These are phyloP conservation scores for Conoideocrella luteorostrata DNA, from an alignment of 2,329 filamentous ascomycete species.

Conservation along the genomic window DNA sequence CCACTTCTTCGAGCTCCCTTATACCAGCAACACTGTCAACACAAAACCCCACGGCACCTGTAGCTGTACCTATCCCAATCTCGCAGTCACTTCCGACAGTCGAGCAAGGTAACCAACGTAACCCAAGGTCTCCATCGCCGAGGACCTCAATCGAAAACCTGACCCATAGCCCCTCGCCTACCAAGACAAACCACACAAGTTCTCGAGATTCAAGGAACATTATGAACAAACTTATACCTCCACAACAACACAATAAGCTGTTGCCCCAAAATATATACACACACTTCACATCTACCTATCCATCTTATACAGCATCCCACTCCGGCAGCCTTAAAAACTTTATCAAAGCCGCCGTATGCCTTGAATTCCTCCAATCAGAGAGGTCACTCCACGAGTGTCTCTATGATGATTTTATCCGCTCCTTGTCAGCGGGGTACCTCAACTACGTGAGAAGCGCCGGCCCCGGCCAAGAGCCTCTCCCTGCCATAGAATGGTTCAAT, in stretches of 20 bases:
- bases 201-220: no score
- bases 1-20: conserved; percentile 22
- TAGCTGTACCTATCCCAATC: not conserved
- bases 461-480: conserved; percentile 21
- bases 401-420: conserved; percentile 47
- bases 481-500: conserved; percentile 38
- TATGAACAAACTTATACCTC: no score
- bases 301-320: conserved; percentile 34
- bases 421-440: conserved; percentile 35
- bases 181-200: no score
- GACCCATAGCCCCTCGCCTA: not conserved
- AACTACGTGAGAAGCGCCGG: conserved; percentile 29
- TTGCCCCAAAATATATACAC: conserved; percentile 19
- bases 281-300: conserved; percentile 36
- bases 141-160: not conserved
- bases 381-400: conserved; percentile 33
- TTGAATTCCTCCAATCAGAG: conserved; percentile 31
- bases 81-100: no score
- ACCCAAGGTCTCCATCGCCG: no score
- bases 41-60: conserved; percentile 1
- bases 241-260: not conserved
- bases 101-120: no score
- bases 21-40: conserved; percentile 15
- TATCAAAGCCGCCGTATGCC: conserved; percentile 36
- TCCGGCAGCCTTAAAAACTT: conserved; percentile 34